Evolutionary conservation across 2,329 filamentous ascomycete species (phyloP), one percentile per base, ranked within the genome.

Genomic region (Fusarium sp.): DNA sequence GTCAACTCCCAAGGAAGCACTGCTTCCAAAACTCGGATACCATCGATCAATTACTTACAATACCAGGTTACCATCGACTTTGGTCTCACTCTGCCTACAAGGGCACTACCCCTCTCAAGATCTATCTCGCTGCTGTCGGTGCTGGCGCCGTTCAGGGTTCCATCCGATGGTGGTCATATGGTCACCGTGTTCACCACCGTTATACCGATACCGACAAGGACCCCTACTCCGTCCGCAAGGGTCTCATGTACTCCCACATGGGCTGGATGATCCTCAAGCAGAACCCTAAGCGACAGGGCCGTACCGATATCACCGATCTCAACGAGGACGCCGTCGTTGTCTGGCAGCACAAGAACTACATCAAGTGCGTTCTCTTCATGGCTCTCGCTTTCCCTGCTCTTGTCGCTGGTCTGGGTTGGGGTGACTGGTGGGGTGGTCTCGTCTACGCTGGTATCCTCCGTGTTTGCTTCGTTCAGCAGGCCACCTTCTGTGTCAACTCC

Each of bases 201-300:
- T 97, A 96, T 82, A 97, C 94, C 85, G 94, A 97, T 80, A 97
- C 94, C 79, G 93, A 95, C 41, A 96, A 96, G 86, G 94, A 97
- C 76, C 94, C 94, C 55, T 97, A 97, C 86, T 95, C 93, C 29
- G 94, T 97, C 77, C 91, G 93, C 84, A 97, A 97, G 87, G 94
- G 94, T 76, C 88, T 96, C 55, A 84, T 94, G 75, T 95, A 95
- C 88, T 94, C 90, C 21, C 80, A 84, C 84, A 86, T 97, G 63
- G 94, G 94, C 78, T 97, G 94, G 94, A 96, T 97, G 93, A 84
- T 97, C 79, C 91, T 97, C 88, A 95, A 95, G 88, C 94, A 97
- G 85, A 95, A 97, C 86, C 93, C 93, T 73, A 95, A 95, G 88
- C 89, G 92, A 71, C 93, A 94, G 78, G 94, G 94, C 78, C 93